Base-by-base conservation (phyloP, 441 rosid species). In the Jatropha multifida region DNA sequence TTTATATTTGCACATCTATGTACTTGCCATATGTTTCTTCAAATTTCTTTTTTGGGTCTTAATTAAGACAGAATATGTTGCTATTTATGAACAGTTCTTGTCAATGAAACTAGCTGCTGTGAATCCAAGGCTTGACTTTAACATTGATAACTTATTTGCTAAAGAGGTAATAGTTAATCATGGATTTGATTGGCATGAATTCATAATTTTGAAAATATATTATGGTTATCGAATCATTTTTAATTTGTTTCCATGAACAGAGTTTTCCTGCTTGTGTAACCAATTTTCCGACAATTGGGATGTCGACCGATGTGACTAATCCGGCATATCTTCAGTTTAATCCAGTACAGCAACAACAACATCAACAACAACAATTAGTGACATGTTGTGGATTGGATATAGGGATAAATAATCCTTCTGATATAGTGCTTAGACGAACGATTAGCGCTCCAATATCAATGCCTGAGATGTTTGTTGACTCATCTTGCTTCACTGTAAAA, bases 71-170 rank as follows among this genome's bases (percentile, higher is more conserved):
- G 40, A 0, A 14, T 27, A 42, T 55, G 20, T 65, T 56, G 7
- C 67, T 40, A 3, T 60, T 46, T 54, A 15, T n/a, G 6, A 69
- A 79, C 90, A 92, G 97, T 87, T 92, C 83, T 81, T 92, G 71
- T 90, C 94, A 0, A 87, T 92, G 97, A 92, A 91, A 75, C 79
- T 90, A 49, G 89, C 94, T 72, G 81, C 88, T 74, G 86, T 88
- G 49, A 87, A 87, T 76, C 92, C 94, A 15, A 83, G 87, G 51
- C 88, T 86, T 15, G 90, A 85, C 41, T 85, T 86, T 81, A 85
- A 86, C 84, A 48, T 81, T 0, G 90, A 84, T 74, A 83, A 71
- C 78, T 68, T 86, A 74, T 82, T 86, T 52, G 63, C 83, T 32
- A 86, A 87, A 81, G 94, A 91, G 88, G 96, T 84, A 73, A 41